Evolutionary conservation across 805 yeast species (phyloP), one percentile per base, ranked within the genome.

Genomic region (Candida bentonensis): DNA sequence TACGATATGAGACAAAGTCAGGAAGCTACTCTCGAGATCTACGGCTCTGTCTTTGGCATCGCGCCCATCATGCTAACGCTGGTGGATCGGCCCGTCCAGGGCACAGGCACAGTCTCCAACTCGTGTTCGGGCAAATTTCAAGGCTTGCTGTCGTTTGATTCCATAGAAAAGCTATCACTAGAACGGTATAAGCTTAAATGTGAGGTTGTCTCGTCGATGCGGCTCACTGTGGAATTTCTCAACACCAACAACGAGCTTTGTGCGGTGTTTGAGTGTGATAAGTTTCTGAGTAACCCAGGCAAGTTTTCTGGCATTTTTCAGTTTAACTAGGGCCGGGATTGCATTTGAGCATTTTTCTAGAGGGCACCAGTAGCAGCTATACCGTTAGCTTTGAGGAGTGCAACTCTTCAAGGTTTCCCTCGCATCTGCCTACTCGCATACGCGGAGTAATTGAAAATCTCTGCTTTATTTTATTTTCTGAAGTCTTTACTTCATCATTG

Each of bases 241-340:
- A 17, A 30, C 36, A 30, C 36, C 5, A 15, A n/a, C 17, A 30
- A 30, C 36, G 20, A 11, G 7, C n/a, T 30, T 11, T 30, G 36
- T n/a, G 5, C n/a, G 20, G 17, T 30, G 17, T 30, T 30, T 30
- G 36, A 30, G 17, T 30, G 36, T 15, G 36, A 30, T 17, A 30
- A 30, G 7, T 30, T 30, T 15, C 17, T 30, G 36, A 30, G 36
- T 15, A 30, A 30, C 7, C 36, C 36, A 4, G 20, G 20, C 7
- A 30, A 30, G 36, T 30, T 30, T 17, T 30, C 36, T 4, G 36
- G 36, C 36, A 30, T 30, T 30, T 30, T 30, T 17, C 36, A 30
- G 36, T 30, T 30, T n/a, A 30, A 9, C 13, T 30, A 30, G 36
- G 7, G n/a, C 17, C 13, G 17, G 13, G 7, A 25, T 25, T 25